phyloP scores from a whole-genome alignment of 495 filamentous ascomycete genomes.

The Talaromyces nanjingensis region DNA sequence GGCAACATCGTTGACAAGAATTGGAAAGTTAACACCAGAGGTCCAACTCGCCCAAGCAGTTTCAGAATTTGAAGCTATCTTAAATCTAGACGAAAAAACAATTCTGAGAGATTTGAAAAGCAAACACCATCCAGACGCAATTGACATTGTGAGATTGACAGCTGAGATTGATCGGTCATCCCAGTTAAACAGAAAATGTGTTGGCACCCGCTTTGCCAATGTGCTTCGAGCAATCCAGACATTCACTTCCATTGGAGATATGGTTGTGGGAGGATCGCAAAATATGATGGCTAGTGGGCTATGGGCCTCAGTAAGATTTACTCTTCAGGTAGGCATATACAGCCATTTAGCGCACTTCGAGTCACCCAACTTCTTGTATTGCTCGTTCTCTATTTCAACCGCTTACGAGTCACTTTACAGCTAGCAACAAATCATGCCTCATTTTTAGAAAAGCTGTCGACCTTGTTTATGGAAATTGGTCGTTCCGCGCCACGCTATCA shows the following conservation, averaged over 20 bases:
- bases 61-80: slow-evolving; percentile 31
- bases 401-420: neutral
- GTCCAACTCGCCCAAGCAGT: slow-evolving; percentile 32
- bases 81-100: slow-evolving; percentile 29
- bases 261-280: slow-evolving; percentile 33
- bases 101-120: slow-evolving; percentile 19
- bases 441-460: slow-evolving; percentile 34
- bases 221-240: neutral
- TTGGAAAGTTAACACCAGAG: slow-evolving; percentile 25
- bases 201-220: neutral
- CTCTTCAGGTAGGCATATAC: slow-evolving; percentile 24
- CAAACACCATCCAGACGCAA: slow-evolving; percentile 18
- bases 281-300: slow-evolving; percentile 39
- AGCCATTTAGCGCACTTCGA: neutral
- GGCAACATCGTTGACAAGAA: neutral
- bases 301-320: slow-evolving; percentile 35
- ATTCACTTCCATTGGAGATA: neutral
- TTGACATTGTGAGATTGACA: neutral
- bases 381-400: too few relatives aligned
- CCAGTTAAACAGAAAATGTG: neutral
- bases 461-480: slow-evolving; percentile 32
- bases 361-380: too few relatives aligned
- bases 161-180: neutral
- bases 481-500: slow-evolving; percentile 35
- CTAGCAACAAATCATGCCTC: slow-evolving; percentile 11